A percentile compares a stretch with the other conserved stretches of the same genome.
These are phyloP conservation scores for Aspergillus cavernicola DNA, from an alignment of 495 filamentous ascomycete genomes.

Conservation along the genomic window DNA sequence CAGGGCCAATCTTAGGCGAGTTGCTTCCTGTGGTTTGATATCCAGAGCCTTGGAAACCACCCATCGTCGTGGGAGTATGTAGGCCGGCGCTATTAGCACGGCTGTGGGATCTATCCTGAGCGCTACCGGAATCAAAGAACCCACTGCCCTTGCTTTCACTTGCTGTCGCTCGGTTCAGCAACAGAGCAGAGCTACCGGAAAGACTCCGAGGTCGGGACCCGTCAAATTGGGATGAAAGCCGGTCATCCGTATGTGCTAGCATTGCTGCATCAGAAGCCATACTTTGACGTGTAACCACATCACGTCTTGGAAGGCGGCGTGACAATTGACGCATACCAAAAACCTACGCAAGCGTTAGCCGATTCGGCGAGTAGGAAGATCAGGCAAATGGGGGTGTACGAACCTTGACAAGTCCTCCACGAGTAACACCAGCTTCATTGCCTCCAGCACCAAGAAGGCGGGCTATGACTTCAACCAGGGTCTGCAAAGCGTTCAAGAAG, in stretches of 20 bases:
- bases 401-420: constrained; percentile 82
- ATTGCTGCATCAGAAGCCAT: constrained; percentile 79
- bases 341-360: constrained; percentile 41
- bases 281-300: constrained; percentile 62
- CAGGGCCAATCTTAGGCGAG: constrained; percentile 40
- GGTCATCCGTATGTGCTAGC: constrained; percentile 58
- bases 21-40: constrained; percentile 31
- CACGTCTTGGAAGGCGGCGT: constrained; percentile 62
- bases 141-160: constrained; percentile 47
- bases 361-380: not conserved
- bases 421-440: constrained; percentile 66
- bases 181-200: constrained; percentile 75
- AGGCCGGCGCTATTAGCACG: constrained; percentile 48
- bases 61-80: constrained; percentile 66
- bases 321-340: constrained; percentile 93
- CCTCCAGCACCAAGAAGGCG: constrained; percentile 76
- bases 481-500: constrained; percentile 87
- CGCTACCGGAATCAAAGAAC: constrained; percentile 44
- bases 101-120: constrained; percentile 44
- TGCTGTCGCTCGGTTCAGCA: constrained; percentile 55
- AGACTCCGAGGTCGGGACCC: constrained; percentile 71
- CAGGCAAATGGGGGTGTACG: constrained; percentile 13
- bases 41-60: constrained; percentile 63
- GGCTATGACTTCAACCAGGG: constrained; percentile 80
- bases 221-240: constrained; percentile 63